Base-by-base conservation (phyloP, 2,329 filamentous ascomycete genomes). In the Neodidymelliopsis sp. region DNA sequence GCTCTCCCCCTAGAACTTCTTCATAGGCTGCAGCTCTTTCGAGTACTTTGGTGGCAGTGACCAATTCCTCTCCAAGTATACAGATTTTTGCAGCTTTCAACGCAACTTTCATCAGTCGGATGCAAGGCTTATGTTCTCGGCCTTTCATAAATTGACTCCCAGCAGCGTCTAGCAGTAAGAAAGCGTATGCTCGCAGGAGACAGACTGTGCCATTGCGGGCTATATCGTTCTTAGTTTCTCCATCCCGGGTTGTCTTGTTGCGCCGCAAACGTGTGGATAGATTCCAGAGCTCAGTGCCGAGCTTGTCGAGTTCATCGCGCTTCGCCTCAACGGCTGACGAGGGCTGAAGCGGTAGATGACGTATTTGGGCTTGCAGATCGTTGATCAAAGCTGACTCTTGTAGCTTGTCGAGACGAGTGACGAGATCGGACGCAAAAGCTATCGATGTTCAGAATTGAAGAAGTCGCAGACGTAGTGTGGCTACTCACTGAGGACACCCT, bases 261-360 rank as follows among this genome's bases (percentile, higher is more conserved):
- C 69, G 66, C 28, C 60, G 63, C 25, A 84, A 63, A 19, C 81
- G 79, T 1, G 84, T 84, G 29, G 84, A 84, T 5, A 81, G 65
- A 56, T 91, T 91, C 88, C 87, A 91, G 6, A 91, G 72, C 18
- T 76, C 74, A 0, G 81, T 79, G 45, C 82, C 88, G 6, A 76
- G 58, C 4, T 58, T 68, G 52, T 89, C 85, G 3, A 90, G 72
- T 4, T 81, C 77, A 18, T 73, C 69, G 30, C 76, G 74, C 42
- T 69, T 75, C 4, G 69, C 57, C 4, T 64, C 57, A 18, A 69
- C 55, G 23, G 62, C 39, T 2, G 65, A 55, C 4, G 62, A 67
- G 6, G 52, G 27, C 23, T 35, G 56, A 6, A 72, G 56, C 6
- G 67, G 71, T 2, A 75, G 72, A 6, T 68, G 70, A 24, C 76